These are phyloP conservation scores for Cyberlindnera meyerae DNA, from an alignment of 805 yeast species.

Conservation along the genomic window DNA sequence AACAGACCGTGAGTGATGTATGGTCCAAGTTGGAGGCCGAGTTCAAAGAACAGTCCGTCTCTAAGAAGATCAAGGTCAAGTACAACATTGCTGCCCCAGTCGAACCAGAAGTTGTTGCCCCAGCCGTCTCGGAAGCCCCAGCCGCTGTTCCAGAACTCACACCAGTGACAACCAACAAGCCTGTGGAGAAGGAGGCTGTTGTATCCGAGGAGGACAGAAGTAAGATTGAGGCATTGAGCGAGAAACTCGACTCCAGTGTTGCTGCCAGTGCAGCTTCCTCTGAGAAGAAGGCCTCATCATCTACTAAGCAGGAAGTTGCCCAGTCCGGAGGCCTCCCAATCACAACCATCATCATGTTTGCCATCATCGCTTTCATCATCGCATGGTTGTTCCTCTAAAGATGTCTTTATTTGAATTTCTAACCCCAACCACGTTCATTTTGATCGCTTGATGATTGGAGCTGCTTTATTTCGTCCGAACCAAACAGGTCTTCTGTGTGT, in stretches of 20 bases:
- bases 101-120: background rate
- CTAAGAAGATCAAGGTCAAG: constrained; percentile 64
- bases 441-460: no score
- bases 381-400: constrained; percentile 60
- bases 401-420: background rate
- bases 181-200: background rate
- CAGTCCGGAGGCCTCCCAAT: constrained; percentile 49
- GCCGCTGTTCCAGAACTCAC: constrained; percentile 5
- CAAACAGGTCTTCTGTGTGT: background rate
- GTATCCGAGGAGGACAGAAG: constrained; percentile 29
- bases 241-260: constrained; percentile 40
- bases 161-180: background rate
- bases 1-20: constrained; percentile 55
- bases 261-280: constrained; percentile 23
- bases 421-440: no score
- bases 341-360: constrained; percentile 49
- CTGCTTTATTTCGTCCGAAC: no score
- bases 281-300: constrained; percentile 20
- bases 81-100: constrained; percentile 28
- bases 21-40: constrained; percentile 73
- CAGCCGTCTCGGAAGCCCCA: constrained; percentile 1
- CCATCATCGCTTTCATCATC: constrained; percentile 48
- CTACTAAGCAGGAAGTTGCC: constrained; percentile 11
- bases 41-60: constrained; percentile 47
- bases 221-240: constrained; percentile 38